Percentiles rank a stretch among this genome's conserved stretches.
phyloP scores from a whole-genome alignment of 148 eudicot species.

The Salicornia ramosissima region DNA sequence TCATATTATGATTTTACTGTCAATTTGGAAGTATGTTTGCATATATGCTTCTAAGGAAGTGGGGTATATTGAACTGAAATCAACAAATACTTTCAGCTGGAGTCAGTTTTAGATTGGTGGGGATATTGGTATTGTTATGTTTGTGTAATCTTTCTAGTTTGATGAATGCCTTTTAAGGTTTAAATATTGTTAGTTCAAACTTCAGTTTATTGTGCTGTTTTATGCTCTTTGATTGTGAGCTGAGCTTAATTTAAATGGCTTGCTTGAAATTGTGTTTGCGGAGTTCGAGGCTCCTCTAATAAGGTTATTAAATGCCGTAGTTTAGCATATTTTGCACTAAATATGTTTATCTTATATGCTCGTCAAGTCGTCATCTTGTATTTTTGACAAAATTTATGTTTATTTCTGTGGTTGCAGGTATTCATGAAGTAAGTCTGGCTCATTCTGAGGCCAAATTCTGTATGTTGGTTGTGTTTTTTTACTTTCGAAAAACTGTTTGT shows the following conservation, averaged over 20 bases:
- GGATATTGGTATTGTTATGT: too few species aligned
- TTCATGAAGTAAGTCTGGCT: constrained; percentile 84
- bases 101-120: too few species aligned
- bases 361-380: neutral
- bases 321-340: too few species aligned
- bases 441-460: neutral
- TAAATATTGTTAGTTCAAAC: neutral
- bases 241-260: neutral
- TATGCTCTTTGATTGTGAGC: neutral
- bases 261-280: neutral
- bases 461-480: constrained; percentile 13
- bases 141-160: too few species aligned
- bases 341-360: neutral
- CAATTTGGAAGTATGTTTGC: too few species aligned
- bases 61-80: too few species aligned
- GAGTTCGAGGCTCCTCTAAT: neutral
- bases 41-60: too few species aligned
- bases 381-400: constrained; percentile 8
- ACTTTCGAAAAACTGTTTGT: neutral
- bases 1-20: too few species aligned
- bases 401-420: constrained; percentile 57
- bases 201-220: too few species aligned
- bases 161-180: neutral
- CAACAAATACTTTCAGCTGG: too few species aligned
- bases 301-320: neutral